Evolutionary conservation across 2,329 filamentous ascomycete species (phyloP).

Genomic region (Gyromitra esculenta): DNA sequence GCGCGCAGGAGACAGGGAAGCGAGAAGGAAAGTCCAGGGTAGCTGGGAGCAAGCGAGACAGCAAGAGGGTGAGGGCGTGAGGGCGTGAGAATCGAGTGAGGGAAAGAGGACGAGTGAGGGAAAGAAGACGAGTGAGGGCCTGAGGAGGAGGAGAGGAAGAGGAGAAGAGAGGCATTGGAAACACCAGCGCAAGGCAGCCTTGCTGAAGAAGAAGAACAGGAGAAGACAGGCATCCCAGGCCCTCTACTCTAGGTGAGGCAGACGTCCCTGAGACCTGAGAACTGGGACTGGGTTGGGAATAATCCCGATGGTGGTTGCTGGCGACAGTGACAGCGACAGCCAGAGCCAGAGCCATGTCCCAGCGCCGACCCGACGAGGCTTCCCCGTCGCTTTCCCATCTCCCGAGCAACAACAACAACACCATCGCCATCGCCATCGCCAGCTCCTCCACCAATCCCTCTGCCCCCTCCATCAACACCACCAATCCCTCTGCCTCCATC

Average conservation of each 20-base stretch:
- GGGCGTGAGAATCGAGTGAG: not conserved
- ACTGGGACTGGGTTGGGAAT: no score
- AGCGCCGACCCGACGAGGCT: conserved; percentile 46
- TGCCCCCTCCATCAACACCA: not conserved
- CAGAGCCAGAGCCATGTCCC: conserved; percentile 29
- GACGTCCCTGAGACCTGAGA: no score
- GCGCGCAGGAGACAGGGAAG: not conserved
- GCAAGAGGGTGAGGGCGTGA: not conserved
- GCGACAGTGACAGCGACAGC: no score
- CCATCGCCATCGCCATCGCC: not conserved
- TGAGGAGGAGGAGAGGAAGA: not conserved
- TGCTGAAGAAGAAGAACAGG: conserved; percentile 13
- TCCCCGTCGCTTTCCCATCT: conserved; percentile 32
- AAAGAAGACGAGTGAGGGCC: not conserved
- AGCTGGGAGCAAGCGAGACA: not conserved
- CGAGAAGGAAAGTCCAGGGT: not conserved
- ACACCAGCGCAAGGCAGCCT: not conserved
- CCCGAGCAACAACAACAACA: conserved; percentile 26
- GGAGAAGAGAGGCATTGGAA: conserved; percentile 35
- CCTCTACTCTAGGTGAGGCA: no score
- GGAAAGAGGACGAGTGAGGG: not conserved
- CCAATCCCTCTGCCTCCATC: conserved; percentile 8
- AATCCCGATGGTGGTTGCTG: no score
- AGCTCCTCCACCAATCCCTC: not conserved
- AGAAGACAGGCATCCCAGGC: not conserved